phyloP scores from a whole-genome alignment of 176 grass and related monocot species.

The Lolium perenne region DNA sequence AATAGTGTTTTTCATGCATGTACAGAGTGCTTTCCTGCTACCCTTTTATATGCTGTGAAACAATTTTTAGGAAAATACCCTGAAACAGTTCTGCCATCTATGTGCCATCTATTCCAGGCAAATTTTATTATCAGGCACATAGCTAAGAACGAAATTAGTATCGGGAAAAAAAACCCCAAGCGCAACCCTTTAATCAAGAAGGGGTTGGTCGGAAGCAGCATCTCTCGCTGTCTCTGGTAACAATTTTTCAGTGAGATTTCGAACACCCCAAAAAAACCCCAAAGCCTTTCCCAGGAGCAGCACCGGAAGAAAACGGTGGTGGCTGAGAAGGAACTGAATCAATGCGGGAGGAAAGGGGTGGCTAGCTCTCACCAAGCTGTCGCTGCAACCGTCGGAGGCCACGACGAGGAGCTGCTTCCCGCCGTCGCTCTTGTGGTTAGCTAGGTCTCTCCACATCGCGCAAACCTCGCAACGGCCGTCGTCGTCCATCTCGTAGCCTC shows the following conservation, averaged over 20 bases:
- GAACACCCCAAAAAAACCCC: not conserved
- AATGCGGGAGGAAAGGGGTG: too few relatives aligned
- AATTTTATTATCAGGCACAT: too few relatives aligned
- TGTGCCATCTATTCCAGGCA: not conserved
- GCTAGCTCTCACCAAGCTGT: too few relatives aligned
- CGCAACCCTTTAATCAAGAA: not conserved
- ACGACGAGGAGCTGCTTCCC: too few relatives aligned
- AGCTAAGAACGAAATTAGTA: too few relatives aligned
- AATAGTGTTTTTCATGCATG: not conserved
- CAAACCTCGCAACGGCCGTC: not conserved
- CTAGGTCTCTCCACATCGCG: not conserved
- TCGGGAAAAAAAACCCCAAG: too few relatives aligned
- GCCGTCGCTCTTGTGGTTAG: not conserved
- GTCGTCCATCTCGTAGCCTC: not conserved
- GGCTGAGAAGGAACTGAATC: too few relatives aligned
- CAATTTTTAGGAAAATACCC: not conserved
- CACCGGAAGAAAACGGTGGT: too few relatives aligned
- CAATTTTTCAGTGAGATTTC: not conserved
- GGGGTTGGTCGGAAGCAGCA: not conserved
- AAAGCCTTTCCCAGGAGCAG: not conserved
- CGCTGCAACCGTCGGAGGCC: too few relatives aligned
- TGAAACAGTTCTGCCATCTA: not conserved
- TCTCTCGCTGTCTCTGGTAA: too few relatives aligned
- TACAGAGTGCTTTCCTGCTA: too few relatives aligned
- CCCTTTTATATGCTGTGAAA: not conserved